phyloP scores from a whole-genome alignment of 164 flowering plant genomes.

The Chimonanthus praecox region DNA sequence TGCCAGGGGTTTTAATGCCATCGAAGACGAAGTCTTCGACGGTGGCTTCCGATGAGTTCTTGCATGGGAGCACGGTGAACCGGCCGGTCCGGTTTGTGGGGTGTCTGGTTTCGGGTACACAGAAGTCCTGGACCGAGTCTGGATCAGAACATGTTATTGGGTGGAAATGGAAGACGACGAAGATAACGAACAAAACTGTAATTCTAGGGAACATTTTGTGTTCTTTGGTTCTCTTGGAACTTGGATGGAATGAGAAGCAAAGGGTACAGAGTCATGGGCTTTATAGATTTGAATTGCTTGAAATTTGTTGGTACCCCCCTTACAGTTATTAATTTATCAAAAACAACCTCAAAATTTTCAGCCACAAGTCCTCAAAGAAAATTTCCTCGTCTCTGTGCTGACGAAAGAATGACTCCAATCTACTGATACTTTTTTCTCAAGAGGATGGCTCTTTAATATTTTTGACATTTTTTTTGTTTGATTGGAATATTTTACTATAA shows the following conservation, averaged over 20 bases:
- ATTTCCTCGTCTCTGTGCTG: background rate
- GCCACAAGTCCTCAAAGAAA: background rate
- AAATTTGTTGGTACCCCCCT: constrained; percentile 11
- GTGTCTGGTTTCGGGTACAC: constrained; percentile 37
- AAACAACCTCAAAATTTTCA: background rate
- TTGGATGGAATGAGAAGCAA: no score
- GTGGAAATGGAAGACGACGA: constrained; percentile 3
- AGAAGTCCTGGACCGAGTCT: constrained; percentile 54
- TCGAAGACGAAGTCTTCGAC: constrained; percentile 56
- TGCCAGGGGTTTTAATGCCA: constrained; percentile 41
- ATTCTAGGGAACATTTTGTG: constrained; percentile 1
- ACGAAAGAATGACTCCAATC: background rate
- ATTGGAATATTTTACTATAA: background rate
- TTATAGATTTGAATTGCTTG: constrained; percentile 4
- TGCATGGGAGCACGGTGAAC: constrained; percentile 33
- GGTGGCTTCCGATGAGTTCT: constrained; percentile 40
- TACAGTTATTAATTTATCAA: background rate
- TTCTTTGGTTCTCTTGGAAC: background rate
- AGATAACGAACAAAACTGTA: constrained; percentile 10
- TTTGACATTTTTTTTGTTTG: background rate
- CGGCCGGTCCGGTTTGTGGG: constrained; percentile 9
- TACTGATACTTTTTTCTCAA: no score
- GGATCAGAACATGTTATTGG: constrained; percentile 44
- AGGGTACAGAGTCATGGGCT: background rate
- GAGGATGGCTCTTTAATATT: no score